phyloP scores from a whole-genome alignment of 2,329 filamentous ascomycete genomes.

The Nigrospora oryzae region DNA sequence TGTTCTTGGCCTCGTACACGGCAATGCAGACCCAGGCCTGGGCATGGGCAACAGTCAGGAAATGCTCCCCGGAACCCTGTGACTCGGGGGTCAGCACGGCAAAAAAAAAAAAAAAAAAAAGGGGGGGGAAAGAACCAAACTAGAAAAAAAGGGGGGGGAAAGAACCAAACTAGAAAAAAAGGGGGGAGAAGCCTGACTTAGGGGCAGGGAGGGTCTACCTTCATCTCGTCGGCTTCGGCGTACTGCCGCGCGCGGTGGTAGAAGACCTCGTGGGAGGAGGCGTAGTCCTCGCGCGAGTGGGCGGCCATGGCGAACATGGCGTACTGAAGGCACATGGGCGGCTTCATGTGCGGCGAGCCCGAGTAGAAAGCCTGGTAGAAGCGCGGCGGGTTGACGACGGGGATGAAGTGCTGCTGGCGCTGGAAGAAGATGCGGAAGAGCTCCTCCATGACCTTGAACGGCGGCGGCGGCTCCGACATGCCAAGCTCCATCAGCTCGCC shows the following conservation, averaged over 20 bases:
- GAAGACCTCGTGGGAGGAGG: constrained; percentile 61
- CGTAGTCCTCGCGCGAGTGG: neutral
- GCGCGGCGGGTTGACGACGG: constrained; percentile 69
- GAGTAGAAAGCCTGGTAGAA: constrained; percentile 68
- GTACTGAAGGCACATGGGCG: constrained; percentile 75
- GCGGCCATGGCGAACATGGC: constrained; percentile 45
- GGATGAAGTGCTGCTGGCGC: constrained; percentile 61
- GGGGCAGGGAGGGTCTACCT: constrained; percentile 27
- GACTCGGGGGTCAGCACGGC: neutral
- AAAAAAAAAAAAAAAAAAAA: constrained; percentile 40
- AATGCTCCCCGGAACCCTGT: constrained; percentile 66
- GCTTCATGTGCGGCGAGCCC: constrained; percentile 59
- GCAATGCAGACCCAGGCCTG: constrained; percentile 72
- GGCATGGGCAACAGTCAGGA: constrained; percentile 70
- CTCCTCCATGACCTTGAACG: constrained; percentile 72
- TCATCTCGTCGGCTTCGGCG: constrained; percentile 76
- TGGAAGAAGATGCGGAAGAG: constrained; percentile 70
- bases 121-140: constrained; percentile 64
- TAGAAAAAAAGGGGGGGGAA: constrained; percentile 2
- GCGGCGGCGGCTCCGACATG: constrained; percentile 72
- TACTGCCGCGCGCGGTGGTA: constrained; percentile 79
- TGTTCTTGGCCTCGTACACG: constrained; percentile 73
- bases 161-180: too few relatives aligned
- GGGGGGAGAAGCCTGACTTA: too few relatives aligned
- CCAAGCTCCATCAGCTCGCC: constrained; percentile 70